Conservation (phyloP, 176 grass and related monocot species). For the Tillandsia fasciculata region DNA sequence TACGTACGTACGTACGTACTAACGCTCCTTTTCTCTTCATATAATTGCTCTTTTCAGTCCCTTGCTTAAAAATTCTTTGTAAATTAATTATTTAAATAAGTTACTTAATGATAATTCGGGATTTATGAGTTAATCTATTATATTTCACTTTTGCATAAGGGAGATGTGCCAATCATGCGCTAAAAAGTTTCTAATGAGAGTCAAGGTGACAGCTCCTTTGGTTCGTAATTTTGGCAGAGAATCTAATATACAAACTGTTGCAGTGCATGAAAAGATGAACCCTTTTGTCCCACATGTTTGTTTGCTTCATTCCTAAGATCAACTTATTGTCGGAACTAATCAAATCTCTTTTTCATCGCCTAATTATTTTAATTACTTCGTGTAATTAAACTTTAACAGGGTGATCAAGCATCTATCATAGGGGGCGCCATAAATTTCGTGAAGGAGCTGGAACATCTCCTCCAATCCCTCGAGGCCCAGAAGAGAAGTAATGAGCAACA, state of each 20-base stretch:
- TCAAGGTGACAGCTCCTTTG: not conserved
- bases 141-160: not conserved
- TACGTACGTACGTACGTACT: not conserved
- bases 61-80: not conserved
- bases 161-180: not conserved
- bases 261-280: conserved; percentile 18
- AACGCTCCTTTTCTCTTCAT: not conserved
- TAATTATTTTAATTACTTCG: not conserved
- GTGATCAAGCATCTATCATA: conserved; percentile 85
- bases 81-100: too few species aligned
- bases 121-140: not conserved
- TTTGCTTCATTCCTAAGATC: conserved; percentile 2
- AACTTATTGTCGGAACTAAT: not conserved
- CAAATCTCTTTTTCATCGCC: not conserved
- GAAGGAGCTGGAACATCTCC: conserved; percentile 73
- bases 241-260: conserved; percentile 1
- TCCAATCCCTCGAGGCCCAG: conserved; percentile 51
- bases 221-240: conserved; percentile 15
- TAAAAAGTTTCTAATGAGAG: too few species aligned
- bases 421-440: conserved; percentile 90
- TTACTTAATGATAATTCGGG: too few species aligned
- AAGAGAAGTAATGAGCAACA: conserved; percentile 6
- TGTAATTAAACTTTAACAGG: conserved; percentile 22
- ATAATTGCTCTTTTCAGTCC: not conserved
- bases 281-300: conserved; percentile 5